A percentile compares a stretch with the other conserved stretches of the same genome.
phyloP scores from a whole-genome alignment of 345 rosid genomes.

The Sisymbrium irio region DNA sequence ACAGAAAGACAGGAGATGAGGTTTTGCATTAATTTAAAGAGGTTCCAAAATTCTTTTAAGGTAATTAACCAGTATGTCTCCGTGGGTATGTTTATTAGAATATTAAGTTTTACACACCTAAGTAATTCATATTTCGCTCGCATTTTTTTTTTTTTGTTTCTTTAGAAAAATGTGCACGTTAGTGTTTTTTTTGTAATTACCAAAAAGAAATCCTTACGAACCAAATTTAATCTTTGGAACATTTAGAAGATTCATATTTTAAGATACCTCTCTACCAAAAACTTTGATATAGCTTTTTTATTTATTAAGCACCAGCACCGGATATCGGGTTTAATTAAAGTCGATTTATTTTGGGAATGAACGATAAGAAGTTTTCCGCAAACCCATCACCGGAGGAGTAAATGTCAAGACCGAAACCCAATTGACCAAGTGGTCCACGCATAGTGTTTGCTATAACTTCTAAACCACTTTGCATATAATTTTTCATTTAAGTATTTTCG shows the following conservation, averaged over 20 bases:
- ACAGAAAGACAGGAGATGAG: constrained; percentile 30
- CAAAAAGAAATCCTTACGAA: not conserved
- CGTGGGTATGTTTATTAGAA: constrained; percentile 4
- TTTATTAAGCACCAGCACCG: not conserved
- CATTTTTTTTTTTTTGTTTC: not conserved
- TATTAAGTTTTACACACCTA: constrained; percentile 6
- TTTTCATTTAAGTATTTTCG: no score
- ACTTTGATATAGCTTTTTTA: not conserved
- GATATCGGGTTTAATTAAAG: not conserved
- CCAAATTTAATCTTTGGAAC: not conserved
- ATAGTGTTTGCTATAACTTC: no score
- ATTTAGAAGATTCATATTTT: not conserved
- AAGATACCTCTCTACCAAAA: not conserved
- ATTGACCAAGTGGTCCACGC: not conserved
- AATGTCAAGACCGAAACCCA: not conserved
- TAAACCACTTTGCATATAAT: no score
- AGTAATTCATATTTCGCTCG: not conserved
- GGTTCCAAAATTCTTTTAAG: constrained; percentile 25
- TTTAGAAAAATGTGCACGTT: not conserved
- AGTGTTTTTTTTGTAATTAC: not conserved
- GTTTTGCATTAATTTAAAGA: constrained; percentile 32
- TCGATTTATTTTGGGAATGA: not conserved
- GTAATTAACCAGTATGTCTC: constrained; percentile 4
- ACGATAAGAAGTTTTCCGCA: not conserved
- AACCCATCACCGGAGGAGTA: not conserved